Conservation (phyloP, 2,329 filamentous ascomycete species). For the Aspergillus fischeri region DNA sequence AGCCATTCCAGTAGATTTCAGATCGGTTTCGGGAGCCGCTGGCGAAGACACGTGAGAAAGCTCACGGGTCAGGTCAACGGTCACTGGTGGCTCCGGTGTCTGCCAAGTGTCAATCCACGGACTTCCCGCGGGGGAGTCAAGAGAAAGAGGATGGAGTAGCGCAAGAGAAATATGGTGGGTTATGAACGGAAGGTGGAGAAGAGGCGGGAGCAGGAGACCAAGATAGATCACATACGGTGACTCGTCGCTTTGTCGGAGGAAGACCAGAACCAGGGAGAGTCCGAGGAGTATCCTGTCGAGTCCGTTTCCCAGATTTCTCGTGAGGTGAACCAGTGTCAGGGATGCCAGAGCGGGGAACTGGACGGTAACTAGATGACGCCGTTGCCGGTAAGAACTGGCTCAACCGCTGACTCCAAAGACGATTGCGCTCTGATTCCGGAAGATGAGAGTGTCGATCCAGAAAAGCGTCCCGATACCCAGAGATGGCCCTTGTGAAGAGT, state of each 20-base stretch:
- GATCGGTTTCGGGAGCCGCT: constrained; percentile 19
- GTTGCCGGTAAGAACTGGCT: constrained; percentile 35
- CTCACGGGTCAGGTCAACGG: constrained; percentile 28
- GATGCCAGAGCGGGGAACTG: constrained; percentile 17
- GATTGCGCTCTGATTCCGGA: constrained; percentile 37
- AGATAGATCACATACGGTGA: constrained; percentile 43
- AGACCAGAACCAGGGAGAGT: constrained; percentile 37
- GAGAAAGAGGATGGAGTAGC: constrained; percentile 15
- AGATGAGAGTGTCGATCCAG: constrained; percentile 40
- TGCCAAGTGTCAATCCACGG: constrained; percentile 41
- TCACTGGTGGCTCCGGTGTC: constrained; percentile 36
- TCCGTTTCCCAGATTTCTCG: constrained; percentile 39
- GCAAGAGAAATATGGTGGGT: constrained; percentile 22
- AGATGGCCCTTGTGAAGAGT: constrained; percentile 39
- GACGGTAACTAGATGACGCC: constrained; percentile 16
- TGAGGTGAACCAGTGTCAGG: constrained; percentile 18
- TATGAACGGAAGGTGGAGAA: constrained; percentile 18
- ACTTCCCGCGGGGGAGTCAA: constrained; percentile 23
- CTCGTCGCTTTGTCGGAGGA: constrained; percentile 41
- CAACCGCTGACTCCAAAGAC: constrained; percentile 38
- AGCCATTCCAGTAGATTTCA: constrained; percentile 23
- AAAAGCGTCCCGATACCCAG: constrained; percentile 40
- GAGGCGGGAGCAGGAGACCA: constrained; percentile 35
- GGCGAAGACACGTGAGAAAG: constrained; percentile 29
- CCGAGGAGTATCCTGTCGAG: constrained; percentile 40